Evolutionary conservation across 495 filamentous ascomycete species (phyloP).

Genomic region (Pyrenula aspistea): DNA sequence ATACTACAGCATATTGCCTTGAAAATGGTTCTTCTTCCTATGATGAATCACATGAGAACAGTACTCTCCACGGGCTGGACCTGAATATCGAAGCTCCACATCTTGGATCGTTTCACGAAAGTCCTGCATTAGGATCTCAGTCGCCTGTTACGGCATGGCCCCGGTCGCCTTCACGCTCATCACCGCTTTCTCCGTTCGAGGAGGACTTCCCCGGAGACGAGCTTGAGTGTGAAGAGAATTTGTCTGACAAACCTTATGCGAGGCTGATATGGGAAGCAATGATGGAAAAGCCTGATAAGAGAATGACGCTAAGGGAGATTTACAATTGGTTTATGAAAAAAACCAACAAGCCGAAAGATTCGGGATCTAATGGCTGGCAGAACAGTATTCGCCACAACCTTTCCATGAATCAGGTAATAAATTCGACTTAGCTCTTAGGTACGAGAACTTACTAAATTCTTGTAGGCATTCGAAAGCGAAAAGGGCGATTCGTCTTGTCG

Average conservation of each 20-base stretch:
- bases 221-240: conserved; percentile 18
- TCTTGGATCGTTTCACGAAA: neutral
- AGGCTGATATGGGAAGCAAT: conserved; percentile 70
- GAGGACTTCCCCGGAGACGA: neutral
- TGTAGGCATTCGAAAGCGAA: neutral
- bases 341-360: conserved; percentile 57
- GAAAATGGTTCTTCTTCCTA: neutral
- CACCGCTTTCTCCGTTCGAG: neutral
- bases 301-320: conserved; percentile 72
- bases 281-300: conserved; percentile 45
- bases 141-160: neutral
- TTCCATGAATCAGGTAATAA: conserved; percentile 79
- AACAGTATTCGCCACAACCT: conserved; percentile 96
- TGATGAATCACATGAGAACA: neutral
- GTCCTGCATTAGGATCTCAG: neutral
- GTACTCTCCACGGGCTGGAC: neutral
- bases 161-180: neutral
- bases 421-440: too few relatives aligned
- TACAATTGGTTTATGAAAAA: conserved; percentile 83
- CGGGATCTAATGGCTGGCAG: conserved; percentile 73
- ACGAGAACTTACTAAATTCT: neutral
- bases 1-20: neutral
- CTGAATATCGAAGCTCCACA: neutral
- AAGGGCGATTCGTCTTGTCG: conserved; percentile 10
- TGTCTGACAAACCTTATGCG: conserved; percentile 60